Evolutionary conservation across 129 eudicot species (phyloP), one percentile per base, ranked within the genome.

Genomic region (Heracleum sosnowskyi): DNA sequence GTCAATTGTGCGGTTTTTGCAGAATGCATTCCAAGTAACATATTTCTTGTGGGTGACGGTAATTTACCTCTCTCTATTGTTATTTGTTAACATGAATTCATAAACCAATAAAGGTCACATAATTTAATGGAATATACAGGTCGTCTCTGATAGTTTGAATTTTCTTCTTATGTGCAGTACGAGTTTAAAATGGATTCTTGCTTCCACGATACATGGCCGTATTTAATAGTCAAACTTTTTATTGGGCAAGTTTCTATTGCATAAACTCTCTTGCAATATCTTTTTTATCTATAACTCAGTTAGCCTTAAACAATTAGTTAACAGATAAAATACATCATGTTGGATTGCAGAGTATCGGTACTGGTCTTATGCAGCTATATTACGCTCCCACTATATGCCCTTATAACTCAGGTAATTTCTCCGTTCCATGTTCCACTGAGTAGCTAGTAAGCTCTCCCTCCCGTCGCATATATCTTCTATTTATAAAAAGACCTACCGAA

Each of bases 21-120:
- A 95, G 99, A 95, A 92, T 78, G 99, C 99, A 33, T 95, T 95
- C 86, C 97, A 95, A 77, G 73, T 95, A 47, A 90, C 99, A 20
- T 92, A 92, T 76, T 86, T 92, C 81, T 81, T 95, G 79, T 92
- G 99, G 99, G 90, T 88, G 45, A 90, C 92, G 97, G 99, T 95
- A 92, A 82, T 45, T 34, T 57, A 69, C 81, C 44, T 71, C 0
- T 41, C 76, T 31, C 15, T 18, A 11, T 73, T 4, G n/a, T 44
- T 12, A 40, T 17, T 2, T 72, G 12, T 69, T 34, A 33, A 5
- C 2, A 73, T 1, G 26, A n/a, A 24, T 29, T 42, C 77, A 70
- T 11, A 44, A 44, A 28, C 60, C 17, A 5, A 5, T 41, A 41
- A 10, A 24, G 33, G 0, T 40, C 7, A 11, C 44, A 17, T 69